Evolutionary conservation across 768 basidiomycete species (phyloP).

Genomic region (Leucocoprinus sp.): DNA sequence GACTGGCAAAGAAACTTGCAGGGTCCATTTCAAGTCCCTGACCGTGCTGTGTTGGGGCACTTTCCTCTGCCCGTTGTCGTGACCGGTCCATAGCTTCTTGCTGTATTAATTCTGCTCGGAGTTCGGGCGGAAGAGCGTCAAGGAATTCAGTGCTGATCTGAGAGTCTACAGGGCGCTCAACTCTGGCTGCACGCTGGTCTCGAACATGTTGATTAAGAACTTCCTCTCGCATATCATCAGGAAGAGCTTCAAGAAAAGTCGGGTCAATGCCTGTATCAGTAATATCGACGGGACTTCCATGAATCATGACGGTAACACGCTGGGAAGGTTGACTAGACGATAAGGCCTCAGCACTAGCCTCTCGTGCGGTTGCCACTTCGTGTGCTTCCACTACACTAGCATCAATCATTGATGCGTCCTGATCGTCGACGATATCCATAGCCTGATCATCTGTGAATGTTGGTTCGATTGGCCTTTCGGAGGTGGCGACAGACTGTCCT

Average conservation of each 20-base stretch:
- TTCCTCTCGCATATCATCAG: constrained; percentile 98
- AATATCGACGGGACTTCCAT: constrained; percentile 91
- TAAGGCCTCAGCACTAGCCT: constrained; percentile 27
- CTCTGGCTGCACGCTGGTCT: constrained; percentile 74
- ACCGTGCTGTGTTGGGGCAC: constrained; percentile 32
- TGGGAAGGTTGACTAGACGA: constrained; percentile 24
- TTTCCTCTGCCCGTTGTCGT: constrained; percentile 35
- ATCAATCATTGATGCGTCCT: constrained; percentile 30
- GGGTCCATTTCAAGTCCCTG: constrained; percentile 75
- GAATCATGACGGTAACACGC: constrained; percentile 83
- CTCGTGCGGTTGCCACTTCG: constrained; percentile 46
- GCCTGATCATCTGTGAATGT: constrained; percentile 10
- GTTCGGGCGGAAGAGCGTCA: constrained; percentile 91
- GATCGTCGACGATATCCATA: constrained; percentile 10
- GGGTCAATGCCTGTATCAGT: constrained; percentile 98
- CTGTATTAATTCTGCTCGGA: constrained; percentile 94
- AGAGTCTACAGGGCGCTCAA: constrained; percentile 71
- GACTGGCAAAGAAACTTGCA: constrained; percentile 84
- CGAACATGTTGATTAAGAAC: constrained; percentile 96
- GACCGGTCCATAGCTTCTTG: constrained; percentile 85
- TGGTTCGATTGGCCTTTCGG: constrained; percentile 8
- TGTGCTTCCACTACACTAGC: constrained; percentile 12
- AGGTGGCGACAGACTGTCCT: not conserved
- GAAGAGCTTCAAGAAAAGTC: constrained; percentile 93
- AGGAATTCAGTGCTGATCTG: constrained; percentile 94